Base-by-base conservation (phyloP, 1,139 yeast species). In the Nematodospora anomalae region DNA sequence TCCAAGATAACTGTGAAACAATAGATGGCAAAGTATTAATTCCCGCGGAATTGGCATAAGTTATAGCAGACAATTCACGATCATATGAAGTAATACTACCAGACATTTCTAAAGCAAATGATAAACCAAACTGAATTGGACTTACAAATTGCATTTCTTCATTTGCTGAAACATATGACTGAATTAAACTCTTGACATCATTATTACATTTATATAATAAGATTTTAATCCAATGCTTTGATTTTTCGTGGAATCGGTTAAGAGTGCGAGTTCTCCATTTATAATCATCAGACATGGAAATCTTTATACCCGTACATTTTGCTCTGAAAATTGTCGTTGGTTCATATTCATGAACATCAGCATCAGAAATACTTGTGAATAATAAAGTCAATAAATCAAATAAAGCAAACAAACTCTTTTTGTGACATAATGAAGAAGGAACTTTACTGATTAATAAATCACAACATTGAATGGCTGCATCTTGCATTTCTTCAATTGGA, bases 101-200 rank as follows among this genome's bases (percentile, higher is more conserved):
- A 1, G 96, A 94, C 80, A 88, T 76, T 49, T 87, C 94, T 44
- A 89, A 65, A 0, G 97, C 97, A 69, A 92, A 87, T 0, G 95
- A 82, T 37, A 86, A 83, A 29, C 96, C 97, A 54, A 76, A 80
- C 40, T 85, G 83, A 28, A 86, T 74, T 37, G 64, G 65, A 27
- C 52, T 51, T 24, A 45, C 47, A 11, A 54, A 45, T 34, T 57
- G 63, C 29, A 60, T 57, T 30, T 60, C 52, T 51, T 71, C 71
- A 16, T 62, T 55, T 22, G 62, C 70, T 3, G 89, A 72, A 9
- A 89, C 76, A 53, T 92, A 92, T 1, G 84, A 71, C 51, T 86
- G 60, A 38, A 92, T 68, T 49, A 90, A 67, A 38, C 89, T 79
- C 58, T 86, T 88, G 55, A 85, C 74, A 52, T 90, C 96, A 39